Conservation (phyloP, 2,329 filamentous ascomycete genomes). For the Ustulina deusta region DNA sequence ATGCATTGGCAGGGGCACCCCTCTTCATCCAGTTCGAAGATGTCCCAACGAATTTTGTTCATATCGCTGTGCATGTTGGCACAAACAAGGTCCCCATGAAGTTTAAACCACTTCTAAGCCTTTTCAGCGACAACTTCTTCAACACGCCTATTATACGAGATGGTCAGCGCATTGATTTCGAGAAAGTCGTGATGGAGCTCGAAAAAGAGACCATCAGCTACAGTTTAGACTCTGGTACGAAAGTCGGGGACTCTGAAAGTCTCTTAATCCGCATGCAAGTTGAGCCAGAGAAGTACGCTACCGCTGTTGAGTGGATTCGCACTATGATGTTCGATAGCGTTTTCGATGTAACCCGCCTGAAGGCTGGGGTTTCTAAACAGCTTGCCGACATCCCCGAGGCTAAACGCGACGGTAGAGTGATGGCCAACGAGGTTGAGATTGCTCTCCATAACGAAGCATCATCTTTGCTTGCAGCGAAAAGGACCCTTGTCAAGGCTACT, state of each 20-base stretch:
- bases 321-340: constrained; percentile 89
- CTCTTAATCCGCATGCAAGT: constrained; percentile 85
- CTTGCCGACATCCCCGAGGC: constrained; percentile 91
- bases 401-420: constrained; percentile 84
- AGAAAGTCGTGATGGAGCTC: constrained; percentile 89
- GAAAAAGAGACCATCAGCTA: constrained; percentile 94
- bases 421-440: constrained; percentile 74
- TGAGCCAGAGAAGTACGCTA: constrained; percentile 87
- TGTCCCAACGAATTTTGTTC: constrained; percentile 91
- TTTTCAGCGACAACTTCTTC: constrained; percentile 95
- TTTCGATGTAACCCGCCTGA: constrained; percentile 78
- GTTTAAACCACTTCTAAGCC: constrained; percentile 82
- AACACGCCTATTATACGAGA: constrained; percentile 85
- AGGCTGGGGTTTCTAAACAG: constrained; percentile 79
- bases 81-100: constrained; percentile 82
- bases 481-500: constrained; percentile 85
- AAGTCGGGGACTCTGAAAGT: constrained; percentile 83
- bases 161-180: constrained; percentile 84
- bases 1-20: constrained; percentile 71
- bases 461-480: constrained; percentile 80
- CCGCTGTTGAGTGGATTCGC: constrained; percentile 84
- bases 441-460: constrained; percentile 84
- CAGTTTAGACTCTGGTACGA: constrained; percentile 73
- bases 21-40: constrained; percentile 98
- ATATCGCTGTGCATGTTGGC: constrained; percentile 83